Base-by-base conservation (phyloP, 495 filamentous ascomycete species). In the Lophium mytilinum region DNA sequence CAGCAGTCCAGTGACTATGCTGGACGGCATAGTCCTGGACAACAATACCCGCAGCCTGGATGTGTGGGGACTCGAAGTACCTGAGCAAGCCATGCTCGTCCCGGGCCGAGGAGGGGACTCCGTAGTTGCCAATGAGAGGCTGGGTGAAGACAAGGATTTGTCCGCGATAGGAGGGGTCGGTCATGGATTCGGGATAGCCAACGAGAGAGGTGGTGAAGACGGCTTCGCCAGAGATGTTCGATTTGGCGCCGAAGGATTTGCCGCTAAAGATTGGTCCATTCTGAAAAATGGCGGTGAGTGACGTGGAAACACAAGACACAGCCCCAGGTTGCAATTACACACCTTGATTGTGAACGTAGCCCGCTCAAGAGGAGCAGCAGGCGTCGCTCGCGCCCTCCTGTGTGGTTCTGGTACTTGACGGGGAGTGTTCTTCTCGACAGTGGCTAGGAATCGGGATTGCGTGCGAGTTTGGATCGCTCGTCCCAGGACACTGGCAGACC, bases 101-200 rank as follows among this genome's bases (percentile, higher is more conserved):
- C 49, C 89, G 83, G 66, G 79, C 79, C 35, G 76, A 79, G 12
- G 87, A 89, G 3, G 90, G 90, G 1, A 95, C 90, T 64, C 93
- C 93, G 68, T 99, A 99, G 77, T 99, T 99, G 62, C 93, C 93
- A 71, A 99, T 96, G 60, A 99, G 76, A n/a, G 93, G 93, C 70
- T 95, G 89, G 53, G 93, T 99, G 79, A 99, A 96, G 66, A 97
- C 92, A 65, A 96, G 77, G 56, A 97, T 97, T 76, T 99, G 94
- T 43, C 94, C 94, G 63, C 94, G 90, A 79, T 99, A 99, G 34
- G 93, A 97, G 39, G 93, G 94, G 66, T 97, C 94, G 68, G 93
- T 97, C 82, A 99, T 83, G 43, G 92, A 96, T 76, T 98, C 94
- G 58, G 93, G 93, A 69, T 98, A 98, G 57, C 89, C 90, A 57